Conservation (phyloP, 1,139 yeast species). For the Pichia sp. region DNA sequence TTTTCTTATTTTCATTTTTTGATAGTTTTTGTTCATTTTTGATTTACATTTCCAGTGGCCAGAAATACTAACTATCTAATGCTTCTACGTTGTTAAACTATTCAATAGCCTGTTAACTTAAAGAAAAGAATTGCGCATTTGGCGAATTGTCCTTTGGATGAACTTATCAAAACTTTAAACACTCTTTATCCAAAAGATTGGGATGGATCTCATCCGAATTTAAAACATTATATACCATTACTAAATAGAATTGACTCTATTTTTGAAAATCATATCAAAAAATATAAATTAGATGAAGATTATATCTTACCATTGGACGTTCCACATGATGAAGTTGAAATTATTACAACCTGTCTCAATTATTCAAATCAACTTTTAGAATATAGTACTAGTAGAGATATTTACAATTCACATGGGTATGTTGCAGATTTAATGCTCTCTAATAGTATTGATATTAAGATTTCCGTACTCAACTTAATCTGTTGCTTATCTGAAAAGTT, state of each 20-base stretch:
- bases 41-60: background rate
- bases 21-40: background rate
- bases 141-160: constrained; percentile 25
- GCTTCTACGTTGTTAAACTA: too few species aligned
- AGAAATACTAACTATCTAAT: background rate
- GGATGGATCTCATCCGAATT: constrained; percentile 40
- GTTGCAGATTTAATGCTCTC: constrained; percentile 55
- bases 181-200: constrained; percentile 29
- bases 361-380: constrained; percentile 63
- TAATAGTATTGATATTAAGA: constrained; percentile 48
- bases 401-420: constrained; percentile 63
- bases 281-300: constrained; percentile 50
- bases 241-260: constrained; percentile 70
- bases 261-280: constrained; percentile 46
- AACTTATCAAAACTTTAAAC: constrained; percentile 24
- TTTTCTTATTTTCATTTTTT: background rate
- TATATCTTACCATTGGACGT: constrained; percentile 42
- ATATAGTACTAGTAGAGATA: constrained; percentile 60
- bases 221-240: constrained; percentile 71
- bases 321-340: constrained; percentile 37
- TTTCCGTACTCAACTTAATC: constrained; percentile 57
- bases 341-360: constrained; percentile 48
- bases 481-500: constrained; percentile 38
- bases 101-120: constrained; percentile 17
- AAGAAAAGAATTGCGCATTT: constrained; percentile 16